phyloP scores from a whole-genome alignment of 1,139 yeast genomes.

The Blastobotrys malaysiensis region DNA sequence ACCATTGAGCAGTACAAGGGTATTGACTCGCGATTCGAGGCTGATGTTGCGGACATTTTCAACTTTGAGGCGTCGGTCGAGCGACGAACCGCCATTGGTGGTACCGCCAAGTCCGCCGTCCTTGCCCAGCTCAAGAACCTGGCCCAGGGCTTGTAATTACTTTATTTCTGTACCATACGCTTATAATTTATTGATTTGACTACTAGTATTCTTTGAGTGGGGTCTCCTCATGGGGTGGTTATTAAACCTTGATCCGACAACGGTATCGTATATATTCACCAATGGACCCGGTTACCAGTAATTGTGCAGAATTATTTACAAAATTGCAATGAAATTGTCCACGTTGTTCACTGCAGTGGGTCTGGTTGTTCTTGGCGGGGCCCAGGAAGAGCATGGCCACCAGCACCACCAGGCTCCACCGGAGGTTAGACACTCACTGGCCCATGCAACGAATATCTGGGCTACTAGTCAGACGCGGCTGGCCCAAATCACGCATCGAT shows the following conservation, averaged over 20 bases:
- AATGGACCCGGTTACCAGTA: too few relatives aligned
- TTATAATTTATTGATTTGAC: neutral
- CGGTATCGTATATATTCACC: neutral
- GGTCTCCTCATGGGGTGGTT: neutral
- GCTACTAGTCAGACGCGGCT: neutral
- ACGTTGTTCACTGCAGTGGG: neutral
- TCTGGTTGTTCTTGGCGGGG: neutral
- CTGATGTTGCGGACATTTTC: constrained; percentile 77
- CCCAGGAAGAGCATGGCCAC: neutral
- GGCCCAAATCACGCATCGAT: neutral
- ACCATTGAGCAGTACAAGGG: constrained; percentile 67
- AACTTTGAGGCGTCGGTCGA: constrained; percentile 92
- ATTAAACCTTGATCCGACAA: neutral
- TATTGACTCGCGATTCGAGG: constrained; percentile 74
- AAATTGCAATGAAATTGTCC: neutral
- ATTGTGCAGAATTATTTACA: too few relatives aligned
- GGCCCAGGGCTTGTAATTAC: neutral
- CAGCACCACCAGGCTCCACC: neutral
- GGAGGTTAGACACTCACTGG: constrained; percentile 1
- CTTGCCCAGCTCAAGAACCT: constrained; percentile 54
- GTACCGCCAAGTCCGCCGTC: constrained; percentile 92
- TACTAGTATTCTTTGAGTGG: neutral
- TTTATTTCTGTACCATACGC: neutral
- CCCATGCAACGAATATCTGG: neutral
- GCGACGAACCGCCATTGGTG: constrained; percentile 94